Evolutionary conservation across 768 basidiomycete species (phyloP), one percentile per base, ranked within the genome.

Genomic region (Zangia roseola): DNA sequence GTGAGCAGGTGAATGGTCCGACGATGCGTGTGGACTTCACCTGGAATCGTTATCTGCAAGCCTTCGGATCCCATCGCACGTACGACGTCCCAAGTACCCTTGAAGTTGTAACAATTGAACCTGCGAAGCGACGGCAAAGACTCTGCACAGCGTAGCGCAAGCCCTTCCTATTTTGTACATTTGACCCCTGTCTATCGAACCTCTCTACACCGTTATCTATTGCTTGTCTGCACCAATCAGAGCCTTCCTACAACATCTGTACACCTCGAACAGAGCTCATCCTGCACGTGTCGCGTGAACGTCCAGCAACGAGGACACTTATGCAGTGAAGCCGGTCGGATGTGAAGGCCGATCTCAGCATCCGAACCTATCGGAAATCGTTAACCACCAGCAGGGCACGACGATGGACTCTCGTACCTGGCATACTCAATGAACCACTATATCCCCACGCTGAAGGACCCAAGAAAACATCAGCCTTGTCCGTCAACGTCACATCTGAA

Each of bases 241-340:
- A 44, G 33, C 35, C 24, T 54, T 37, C 28, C 33, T 26, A 65
- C 34, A 25, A 62, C 64, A 14, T 56, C 54, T 25, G 56, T 55
- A 52, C 94, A 97, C 56, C 94, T 77, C 17, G 50, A 50, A 67
- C 94, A 95, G 10, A 94, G 65, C 10, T 64, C 61, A 16, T 83
- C 76, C 12, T 72, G 65, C 34, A 72, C 63, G 10, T 64, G 56
- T 13, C 85, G 75, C 2, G 82, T 84, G 62, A 77, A 86, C 6
- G 82, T 86, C 93, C 94, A 97, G 66, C 95, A 98, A 14, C 94
- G 80, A 20, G 93, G 90, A 64, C 95, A 98, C 65, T 95, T 94
- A 19, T 72, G 60, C 43, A 68, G 52, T 5, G 66, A 69, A 10
- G 91, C 80, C 14, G 89, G 86, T 16, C 75, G 73, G n/a, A 89